Evolutionary conservation across 805 yeast species (phyloP).

Genomic region (Saccharomycopsis fibuligera): DNA sequence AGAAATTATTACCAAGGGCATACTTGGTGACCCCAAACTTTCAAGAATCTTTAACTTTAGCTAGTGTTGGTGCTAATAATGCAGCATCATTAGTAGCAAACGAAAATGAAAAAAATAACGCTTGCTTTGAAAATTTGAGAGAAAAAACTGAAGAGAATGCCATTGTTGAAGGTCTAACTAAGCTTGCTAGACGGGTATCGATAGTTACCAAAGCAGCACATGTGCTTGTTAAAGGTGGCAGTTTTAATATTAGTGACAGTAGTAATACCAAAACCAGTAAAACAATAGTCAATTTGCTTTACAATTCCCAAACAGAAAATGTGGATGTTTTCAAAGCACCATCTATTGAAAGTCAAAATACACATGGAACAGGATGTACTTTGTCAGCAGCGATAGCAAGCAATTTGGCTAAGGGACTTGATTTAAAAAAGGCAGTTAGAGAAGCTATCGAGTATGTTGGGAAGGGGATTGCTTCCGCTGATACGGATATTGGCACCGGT

Average conservation of each 20-base stretch:
- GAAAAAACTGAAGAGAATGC: no score
- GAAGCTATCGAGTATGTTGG: constrained; percentile 61
- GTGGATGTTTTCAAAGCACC: constrained; percentile 42
- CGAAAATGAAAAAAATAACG: constrained; percentile 25
- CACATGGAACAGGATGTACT: constrained; percentile 93
- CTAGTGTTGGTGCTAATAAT: no score
- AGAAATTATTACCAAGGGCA: constrained; percentile 43
- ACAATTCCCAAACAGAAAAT: constrained; percentile 33
- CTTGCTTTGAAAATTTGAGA: constrained; percentile 24
- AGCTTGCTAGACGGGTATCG: constrained; percentile 36
- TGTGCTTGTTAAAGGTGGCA: constrained; percentile 79
- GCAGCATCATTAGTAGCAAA: constrained; percentile 31
- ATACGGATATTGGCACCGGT: constrained; percentile 40
- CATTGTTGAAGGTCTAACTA: constrained; percentile 38
- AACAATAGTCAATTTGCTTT: constrained; percentile 49
- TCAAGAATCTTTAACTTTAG: constrained; percentile 71
- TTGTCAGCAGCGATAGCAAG: constrained; percentile 76
- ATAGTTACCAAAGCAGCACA: constrained; percentile 38
- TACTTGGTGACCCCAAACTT: constrained; percentile 70
- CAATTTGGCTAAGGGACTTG: constrained; percentile 52
- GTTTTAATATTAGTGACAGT: constrained; percentile 32
- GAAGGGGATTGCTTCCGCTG: constrained; percentile 47
- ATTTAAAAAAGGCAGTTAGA: constrained; percentile 44
- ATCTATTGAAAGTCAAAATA: constrained; percentile 41
- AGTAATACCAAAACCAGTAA: constrained; percentile 25